phyloP scores from a whole-genome alignment of 768 basidiomycete species.

The Kwoniella botswanensis region DNA sequence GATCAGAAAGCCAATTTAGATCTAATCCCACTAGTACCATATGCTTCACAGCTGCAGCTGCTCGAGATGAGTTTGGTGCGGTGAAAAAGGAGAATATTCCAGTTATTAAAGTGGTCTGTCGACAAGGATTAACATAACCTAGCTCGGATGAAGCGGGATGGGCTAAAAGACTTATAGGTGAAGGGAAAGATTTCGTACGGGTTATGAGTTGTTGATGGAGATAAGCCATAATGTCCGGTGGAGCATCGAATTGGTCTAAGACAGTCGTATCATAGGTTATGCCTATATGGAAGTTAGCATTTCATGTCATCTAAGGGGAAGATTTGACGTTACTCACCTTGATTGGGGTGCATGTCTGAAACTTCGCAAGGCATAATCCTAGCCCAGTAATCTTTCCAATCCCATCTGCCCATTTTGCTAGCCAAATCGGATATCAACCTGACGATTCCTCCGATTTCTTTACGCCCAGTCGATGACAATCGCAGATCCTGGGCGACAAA shows the following conservation, averaged over 20 bases:
- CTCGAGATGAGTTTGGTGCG: constrained; percentile 1
- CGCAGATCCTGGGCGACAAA: constrained; percentile 67
- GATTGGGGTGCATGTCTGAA: background rate
- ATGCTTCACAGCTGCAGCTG: constrained; percentile 24
- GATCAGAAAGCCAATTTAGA: constrained; percentile 38
- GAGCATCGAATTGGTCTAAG: constrained; percentile 70
- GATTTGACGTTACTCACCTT: constrained; percentile 1
- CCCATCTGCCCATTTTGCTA: constrained; percentile 65
- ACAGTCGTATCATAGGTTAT: constrained; percentile 21
- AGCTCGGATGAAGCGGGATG: constrained; percentile 18
- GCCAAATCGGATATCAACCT: constrained; percentile 36
- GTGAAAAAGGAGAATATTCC: constrained; percentile 33
- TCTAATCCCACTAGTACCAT: constrained; percentile 42
- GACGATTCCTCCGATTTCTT: constrained; percentile 23
- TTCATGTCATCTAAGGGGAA: background rate
- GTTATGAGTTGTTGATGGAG: constrained; percentile 59
- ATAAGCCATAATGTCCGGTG: constrained; percentile 75
- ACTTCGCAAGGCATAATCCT: constrained; percentile 60
- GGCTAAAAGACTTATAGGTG: constrained; percentile 12
- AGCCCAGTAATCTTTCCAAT: constrained; percentile 94
- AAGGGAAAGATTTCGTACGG: constrained; percentile 30
- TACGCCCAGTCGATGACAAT: constrained; percentile 29
- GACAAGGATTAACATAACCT: constrained; percentile 26
- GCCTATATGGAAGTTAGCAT: constrained; percentile 9
- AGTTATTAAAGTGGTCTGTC: constrained; percentile 23